A percentile compares a stretch with the other conserved stretches of the same genome.
These are phyloP conservation scores for Phytophthora chlamydospora DNA, from an alignment of 352 stramenopile genomes.

Conservation along the genomic window DNA sequence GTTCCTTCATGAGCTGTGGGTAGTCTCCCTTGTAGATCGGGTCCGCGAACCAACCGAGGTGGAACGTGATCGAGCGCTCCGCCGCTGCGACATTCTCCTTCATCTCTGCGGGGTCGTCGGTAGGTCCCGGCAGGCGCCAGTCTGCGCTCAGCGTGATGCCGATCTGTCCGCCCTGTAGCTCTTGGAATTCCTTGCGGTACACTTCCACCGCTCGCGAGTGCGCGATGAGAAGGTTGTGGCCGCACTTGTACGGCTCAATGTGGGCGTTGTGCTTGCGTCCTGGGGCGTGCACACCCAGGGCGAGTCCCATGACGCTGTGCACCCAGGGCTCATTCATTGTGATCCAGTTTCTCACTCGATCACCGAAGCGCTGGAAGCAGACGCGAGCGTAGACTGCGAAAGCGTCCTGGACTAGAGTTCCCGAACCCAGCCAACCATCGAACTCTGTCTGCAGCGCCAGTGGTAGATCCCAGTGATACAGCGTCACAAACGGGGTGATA, in stretches of 20 bases:
- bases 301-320: constrained; percentile 86
- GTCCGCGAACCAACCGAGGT: constrained; percentile 93
- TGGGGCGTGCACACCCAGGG: constrained; percentile 86
- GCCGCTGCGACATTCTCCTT: constrained; percentile 67
- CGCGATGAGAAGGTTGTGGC: constrained; percentile 90
- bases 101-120: constrained; percentile 53
- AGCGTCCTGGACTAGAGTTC: constrained; percentile 50
- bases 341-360: constrained; percentile 93
- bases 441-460: constrained; percentile 83
- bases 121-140: constrained; percentile 82
- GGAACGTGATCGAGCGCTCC: constrained; percentile 84
- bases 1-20: constrained; percentile 89
- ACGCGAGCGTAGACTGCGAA: constrained; percentile 89
- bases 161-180: constrained; percentile 74
- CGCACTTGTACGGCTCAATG: constrained; percentile 84
- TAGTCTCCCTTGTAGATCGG: constrained; percentile 94
- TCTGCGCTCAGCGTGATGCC: constrained; percentile 93
- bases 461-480: constrained; percentile 98
- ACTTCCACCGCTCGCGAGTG: constrained; percentile 87
- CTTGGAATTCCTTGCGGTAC: constrained; percentile 85
- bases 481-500: constrained; percentile 91
- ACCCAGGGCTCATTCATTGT: constrained; percentile 94
- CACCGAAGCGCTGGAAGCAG: constrained; percentile 92
- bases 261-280: constrained; percentile 50
- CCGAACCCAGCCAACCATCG: constrained; percentile 62